Evolutionary conservation across 129 eudicot species (phyloP).

Genomic region (Calendula officinalis): DNA sequence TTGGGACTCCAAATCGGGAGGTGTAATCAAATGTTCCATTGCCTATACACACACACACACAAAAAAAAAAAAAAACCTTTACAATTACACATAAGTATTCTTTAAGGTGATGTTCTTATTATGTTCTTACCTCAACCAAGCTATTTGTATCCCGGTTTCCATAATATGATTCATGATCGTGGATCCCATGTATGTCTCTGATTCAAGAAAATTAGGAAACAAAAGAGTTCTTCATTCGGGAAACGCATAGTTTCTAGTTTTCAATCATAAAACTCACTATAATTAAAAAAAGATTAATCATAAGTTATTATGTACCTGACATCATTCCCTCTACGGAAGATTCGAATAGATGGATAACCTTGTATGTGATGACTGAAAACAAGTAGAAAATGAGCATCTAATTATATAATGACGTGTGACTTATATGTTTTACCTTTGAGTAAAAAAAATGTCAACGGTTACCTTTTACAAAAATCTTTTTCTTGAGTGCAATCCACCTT

Average conservation of each 20-base stretch:
- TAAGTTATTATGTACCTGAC: conserved; percentile 38
- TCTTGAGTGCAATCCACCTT: conserved; percentile 96
- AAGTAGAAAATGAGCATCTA: conserved; percentile 8
- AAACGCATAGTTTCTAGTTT: too few species aligned
- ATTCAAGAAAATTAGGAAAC: conserved; percentile 14
- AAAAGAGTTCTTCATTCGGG: not conserved
- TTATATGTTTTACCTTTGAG: too few species aligned
- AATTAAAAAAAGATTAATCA: not conserved
- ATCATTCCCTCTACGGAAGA: conserved; percentile 91
- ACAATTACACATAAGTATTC: too few species aligned
- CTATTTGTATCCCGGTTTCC: conserved; percentile 93
- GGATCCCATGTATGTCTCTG: conserved; percentile 87
- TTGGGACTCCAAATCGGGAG: conserved; percentile 52
- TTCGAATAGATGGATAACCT: conserved; percentile 97
- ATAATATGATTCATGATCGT: conserved; percentile 90
- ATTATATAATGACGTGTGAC: too few species aligned
- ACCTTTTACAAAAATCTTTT: conserved; percentile 89
- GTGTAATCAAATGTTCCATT: conserved; percentile 73
- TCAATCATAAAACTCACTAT: too few species aligned
- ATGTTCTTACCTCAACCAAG: conserved; percentile 64
- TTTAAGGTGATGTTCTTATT: too few species aligned
- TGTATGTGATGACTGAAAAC: conserved; percentile 92
- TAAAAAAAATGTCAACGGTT: conserved; percentile 11
- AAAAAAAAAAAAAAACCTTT: conserved; percentile 1
- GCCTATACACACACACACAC: conserved; percentile 49